These are phyloP conservation scores for Pittosporum tobira DNA, from an alignment of 129 eudicot genomes.

Conservation along the genomic window DNA sequence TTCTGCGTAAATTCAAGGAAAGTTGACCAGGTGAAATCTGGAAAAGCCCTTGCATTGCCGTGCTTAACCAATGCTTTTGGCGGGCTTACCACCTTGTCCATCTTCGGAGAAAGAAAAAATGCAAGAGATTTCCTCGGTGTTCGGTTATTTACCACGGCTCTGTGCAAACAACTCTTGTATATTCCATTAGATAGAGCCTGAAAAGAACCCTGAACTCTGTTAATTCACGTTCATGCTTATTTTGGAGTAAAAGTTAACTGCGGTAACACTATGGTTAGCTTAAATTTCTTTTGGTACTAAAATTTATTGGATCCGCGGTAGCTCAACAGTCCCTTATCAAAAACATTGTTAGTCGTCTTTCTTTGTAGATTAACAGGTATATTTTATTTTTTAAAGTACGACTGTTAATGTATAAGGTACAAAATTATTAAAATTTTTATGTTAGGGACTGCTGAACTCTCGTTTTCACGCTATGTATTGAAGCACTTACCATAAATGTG, in stretches of 20 bases:
- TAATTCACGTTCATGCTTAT: background rate
- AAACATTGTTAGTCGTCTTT: too few species aligned
- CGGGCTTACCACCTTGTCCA: conserved; percentile 53
- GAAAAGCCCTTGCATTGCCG: conserved; percentile 38
- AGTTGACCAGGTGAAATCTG: conserved; percentile 81
- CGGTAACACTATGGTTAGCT: too few species aligned
- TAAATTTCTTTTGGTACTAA: too few species aligned
- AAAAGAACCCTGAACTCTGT: conserved; percentile 8
- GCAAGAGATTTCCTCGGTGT: conserved; percentile 71
- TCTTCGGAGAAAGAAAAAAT: conserved; percentile 69
- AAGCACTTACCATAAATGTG: conserved; percentile 65
- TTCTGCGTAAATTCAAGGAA: conserved; percentile 78
- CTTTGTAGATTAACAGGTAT: too few species aligned
- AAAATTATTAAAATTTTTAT: too few species aligned
- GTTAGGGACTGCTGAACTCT: too few species aligned
- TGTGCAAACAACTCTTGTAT: conserved; percentile 87
- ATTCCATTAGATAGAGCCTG: conserved; percentile 93
- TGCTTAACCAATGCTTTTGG: conserved; percentile 44
- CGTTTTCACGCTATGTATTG: too few species aligned
- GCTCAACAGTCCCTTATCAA: too few species aligned
- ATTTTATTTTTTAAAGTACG: too few species aligned
- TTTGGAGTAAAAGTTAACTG: too few species aligned
- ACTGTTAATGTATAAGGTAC: too few species aligned
- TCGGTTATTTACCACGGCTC: conserved; percentile 71
- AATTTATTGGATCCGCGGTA: too few species aligned